Conservation (phyloP, 768 basidiomycete species). For the Suillus bovinus region DNA sequence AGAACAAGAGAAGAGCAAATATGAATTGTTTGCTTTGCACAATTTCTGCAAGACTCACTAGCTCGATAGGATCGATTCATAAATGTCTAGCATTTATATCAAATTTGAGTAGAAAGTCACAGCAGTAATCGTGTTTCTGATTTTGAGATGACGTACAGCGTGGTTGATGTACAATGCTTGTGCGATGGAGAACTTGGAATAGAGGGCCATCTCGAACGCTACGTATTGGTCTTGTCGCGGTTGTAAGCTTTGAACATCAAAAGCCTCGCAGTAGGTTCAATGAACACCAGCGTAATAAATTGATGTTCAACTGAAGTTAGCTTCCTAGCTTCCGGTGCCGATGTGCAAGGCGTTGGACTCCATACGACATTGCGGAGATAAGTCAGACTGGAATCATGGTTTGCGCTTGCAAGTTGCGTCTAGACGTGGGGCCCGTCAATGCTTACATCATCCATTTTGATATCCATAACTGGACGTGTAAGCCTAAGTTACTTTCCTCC, state of each 20-base stretch:
- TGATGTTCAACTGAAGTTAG: not conserved
- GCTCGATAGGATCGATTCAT: not conserved
- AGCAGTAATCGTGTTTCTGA: not conserved
- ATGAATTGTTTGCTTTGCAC: not conserved
- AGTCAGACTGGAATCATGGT: not conserved
- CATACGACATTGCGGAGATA: not conserved
- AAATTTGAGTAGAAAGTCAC: not conserved
- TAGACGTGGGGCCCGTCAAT: too few relatives aligned
- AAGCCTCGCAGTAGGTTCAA: not conserved
- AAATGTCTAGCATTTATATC: not conserved
- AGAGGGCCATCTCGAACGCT: not conserved
- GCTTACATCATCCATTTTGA: not conserved
- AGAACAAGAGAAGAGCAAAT: not conserved
- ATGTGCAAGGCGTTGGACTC: not conserved
- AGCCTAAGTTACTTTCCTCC: not conserved
- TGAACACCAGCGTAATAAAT: not conserved
- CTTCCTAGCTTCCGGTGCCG: too few relatives aligned
- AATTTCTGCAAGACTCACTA: not conserved
- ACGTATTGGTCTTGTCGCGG: not conserved
- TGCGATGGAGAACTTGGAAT: not conserved
- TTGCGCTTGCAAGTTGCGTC: too few relatives aligned
- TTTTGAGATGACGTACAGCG: not conserved
- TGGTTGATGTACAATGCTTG: not conserved
- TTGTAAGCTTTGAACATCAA: not conserved
- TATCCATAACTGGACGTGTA: not conserved